Conservation (phyloP, 129 eudicot genomes). For the Saussurea involucrata region DNA sequence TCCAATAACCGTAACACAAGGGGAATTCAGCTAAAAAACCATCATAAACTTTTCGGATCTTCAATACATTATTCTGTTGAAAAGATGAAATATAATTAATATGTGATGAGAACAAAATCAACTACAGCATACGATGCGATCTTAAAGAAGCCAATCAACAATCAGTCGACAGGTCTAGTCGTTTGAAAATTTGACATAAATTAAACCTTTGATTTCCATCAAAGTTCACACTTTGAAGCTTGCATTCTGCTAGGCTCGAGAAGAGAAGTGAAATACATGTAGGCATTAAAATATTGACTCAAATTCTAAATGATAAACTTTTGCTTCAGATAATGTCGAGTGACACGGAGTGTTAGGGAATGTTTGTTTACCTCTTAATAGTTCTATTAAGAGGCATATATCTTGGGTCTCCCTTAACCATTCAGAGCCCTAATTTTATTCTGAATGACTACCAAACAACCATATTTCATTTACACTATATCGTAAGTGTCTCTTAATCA, state of each 20-base stretch:
- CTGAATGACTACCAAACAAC: too few relatives aligned
- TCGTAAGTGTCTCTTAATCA: too few relatives aligned
- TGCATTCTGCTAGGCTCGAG: slow-evolving; percentile 4
- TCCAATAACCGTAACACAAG: slow-evolving; percentile 97
- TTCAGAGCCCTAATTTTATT: too few relatives aligned
- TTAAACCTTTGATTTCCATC: not conserved
- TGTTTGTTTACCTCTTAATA: too few relatives aligned
- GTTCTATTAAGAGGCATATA: too few relatives aligned
- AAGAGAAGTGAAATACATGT: slow-evolving; percentile 4
- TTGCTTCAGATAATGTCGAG: not conserved
- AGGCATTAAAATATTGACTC: not conserved
- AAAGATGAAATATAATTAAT: slow-evolving; percentile 2
- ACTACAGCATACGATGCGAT: not conserved
- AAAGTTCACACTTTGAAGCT: slow-evolving; percentile 6
- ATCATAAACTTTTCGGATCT: slow-evolving; percentile 84
- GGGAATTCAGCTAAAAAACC: slow-evolving; percentile 93
- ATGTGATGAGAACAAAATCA: not conserved
- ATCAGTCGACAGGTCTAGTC: not conserved
- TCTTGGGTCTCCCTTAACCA: too few relatives aligned
- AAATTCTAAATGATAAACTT: not conserved
- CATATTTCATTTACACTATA: too few relatives aligned
- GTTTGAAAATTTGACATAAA: not conserved
- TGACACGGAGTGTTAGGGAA: not conserved
- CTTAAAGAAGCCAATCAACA: not conserved
- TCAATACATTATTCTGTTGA: slow-evolving; percentile 57